Conservation (phyloP, 2,329 filamentous ascomycete genomes). For the Aspergillus chevalieri region DNA sequence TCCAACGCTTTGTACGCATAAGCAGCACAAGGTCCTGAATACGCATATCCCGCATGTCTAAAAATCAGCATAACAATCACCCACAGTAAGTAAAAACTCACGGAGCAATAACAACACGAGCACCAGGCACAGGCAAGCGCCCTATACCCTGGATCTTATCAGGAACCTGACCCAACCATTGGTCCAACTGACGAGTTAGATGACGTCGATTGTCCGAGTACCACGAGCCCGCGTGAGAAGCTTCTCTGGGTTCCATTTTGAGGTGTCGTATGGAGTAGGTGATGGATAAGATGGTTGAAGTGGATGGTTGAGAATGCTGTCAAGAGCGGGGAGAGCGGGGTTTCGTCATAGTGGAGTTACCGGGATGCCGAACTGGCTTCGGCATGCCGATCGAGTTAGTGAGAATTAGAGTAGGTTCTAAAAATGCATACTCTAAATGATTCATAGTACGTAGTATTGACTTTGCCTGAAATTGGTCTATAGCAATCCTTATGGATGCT, state of each 20-base stretch:
- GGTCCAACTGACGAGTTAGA: constrained; percentile 66
- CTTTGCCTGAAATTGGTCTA: too few relatives aligned
- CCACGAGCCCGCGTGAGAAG: constrained; percentile 82
- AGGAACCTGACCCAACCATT: constrained; percentile 68
- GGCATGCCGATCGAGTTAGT: not conserved
- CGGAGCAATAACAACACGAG: constrained; percentile 87
- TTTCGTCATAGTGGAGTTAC: constrained; percentile 20
- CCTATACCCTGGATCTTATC: constrained; percentile 57
- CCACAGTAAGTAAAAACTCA: constrained; percentile 46
- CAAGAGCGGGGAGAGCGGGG: constrained; percentile 18
- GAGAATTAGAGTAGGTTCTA: too few relatives aligned
- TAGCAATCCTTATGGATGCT: too few relatives aligned
- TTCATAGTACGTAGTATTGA: too few relatives aligned
- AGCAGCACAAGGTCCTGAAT: constrained; percentile 85
- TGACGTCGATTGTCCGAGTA: constrained; percentile 58
- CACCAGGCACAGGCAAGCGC: constrained; percentile 63
- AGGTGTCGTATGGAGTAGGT: not conserved
- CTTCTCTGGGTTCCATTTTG: constrained; percentile 44
- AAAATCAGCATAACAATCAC: constrained; percentile 10
- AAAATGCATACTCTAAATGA: too few relatives aligned
- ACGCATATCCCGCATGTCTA: constrained; percentile 89
- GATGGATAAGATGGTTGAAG: not conserved
- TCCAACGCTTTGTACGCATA: constrained; percentile 92
- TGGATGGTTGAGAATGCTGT: not conserved
- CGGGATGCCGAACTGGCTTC: constrained; percentile 9